Conservation (phyloP, 2,329 filamentous ascomycete species). For the Ophiocordyceps camponoti-saundersi region DNA sequence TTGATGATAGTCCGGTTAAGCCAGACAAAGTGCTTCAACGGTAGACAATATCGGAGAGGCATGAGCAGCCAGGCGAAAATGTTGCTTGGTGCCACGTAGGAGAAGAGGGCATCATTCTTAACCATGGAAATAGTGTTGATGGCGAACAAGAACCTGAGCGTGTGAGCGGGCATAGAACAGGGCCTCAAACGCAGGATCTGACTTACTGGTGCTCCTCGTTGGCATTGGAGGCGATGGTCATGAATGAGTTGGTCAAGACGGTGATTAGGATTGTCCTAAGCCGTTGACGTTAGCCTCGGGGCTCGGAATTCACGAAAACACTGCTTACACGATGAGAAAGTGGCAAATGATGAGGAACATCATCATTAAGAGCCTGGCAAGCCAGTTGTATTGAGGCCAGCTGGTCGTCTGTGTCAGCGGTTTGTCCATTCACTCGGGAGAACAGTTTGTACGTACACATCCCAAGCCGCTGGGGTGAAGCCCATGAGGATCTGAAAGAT, state of each 20-base stretch:
- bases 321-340: conserved; percentile 69
- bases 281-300: background rate
- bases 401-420: conserved; percentile 14
- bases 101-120: conserved; percentile 93
- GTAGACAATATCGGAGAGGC: conserved; percentile 64
- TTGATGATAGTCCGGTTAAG: conserved; percentile 89
- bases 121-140: conserved; percentile 98
- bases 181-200: background rate
- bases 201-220: conserved; percentile 68
- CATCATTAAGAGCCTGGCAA: conserved; percentile 61
- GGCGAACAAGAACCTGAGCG: conserved; percentile 61
- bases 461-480: conserved; percentile 90
- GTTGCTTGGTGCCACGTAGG: conserved; percentile 81
- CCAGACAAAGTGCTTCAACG: conserved; percentile 65
- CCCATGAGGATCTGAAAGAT: conserved; percentile 93
- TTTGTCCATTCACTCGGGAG: background rate
- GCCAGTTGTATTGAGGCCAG: conserved; percentile 57
- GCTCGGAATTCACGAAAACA: too few relatives aligned
- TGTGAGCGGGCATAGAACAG: conserved; percentile 2
- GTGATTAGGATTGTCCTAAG: conserved; percentile 72
- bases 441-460: conserved; percentile 37
- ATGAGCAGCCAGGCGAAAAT: conserved; percentile 81
- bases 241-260: conserved; percentile 92
- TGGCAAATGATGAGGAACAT: conserved; percentile 89
- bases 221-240: conserved; percentile 84